These are phyloP conservation scores for Nicotiana paniculata DNA, from an alignment of 257 asterid genomes.

Conservation along the genomic window DNA sequence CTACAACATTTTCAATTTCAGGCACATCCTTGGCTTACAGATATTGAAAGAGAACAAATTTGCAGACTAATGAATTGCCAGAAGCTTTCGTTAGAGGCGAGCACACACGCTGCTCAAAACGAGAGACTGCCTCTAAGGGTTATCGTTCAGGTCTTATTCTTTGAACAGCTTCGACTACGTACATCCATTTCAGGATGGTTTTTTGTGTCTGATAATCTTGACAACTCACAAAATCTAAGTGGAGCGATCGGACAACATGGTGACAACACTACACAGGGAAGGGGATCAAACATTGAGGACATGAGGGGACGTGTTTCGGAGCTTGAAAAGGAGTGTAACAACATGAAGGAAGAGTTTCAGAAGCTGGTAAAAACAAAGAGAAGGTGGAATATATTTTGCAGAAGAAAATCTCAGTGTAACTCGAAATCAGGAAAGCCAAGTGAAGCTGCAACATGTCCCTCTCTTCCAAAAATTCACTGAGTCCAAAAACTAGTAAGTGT, in stretches of 20 bases:
- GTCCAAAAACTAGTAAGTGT: background rate
- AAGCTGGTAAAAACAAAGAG: conserved; percentile 54
- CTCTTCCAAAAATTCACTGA: background rate
- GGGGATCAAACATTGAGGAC: conserved; percentile 39
- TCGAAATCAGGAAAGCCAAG: conserved; percentile 17
- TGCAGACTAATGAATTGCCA: conserved; percentile 85
- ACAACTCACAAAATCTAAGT: conserved; percentile 43
- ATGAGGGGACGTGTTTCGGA: conserved; percentile 68
- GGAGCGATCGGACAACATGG: conserved; percentile 22
- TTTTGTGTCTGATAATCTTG: conserved; percentile 68
- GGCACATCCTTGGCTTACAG: conserved; percentile 94
- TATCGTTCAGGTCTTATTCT: conserved; percentile 77
- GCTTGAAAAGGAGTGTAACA: conserved; percentile 76
- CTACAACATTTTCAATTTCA: conserved; percentile 2
- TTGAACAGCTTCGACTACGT: conserved; percentile 76
- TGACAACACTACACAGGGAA: conserved; percentile 4
- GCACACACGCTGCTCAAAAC: conserved; percentile 89
- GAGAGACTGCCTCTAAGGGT: conserved; percentile 89
- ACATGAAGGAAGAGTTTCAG: conserved; percentile 63
- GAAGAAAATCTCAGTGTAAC: conserved; percentile 41
- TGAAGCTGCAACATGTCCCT: conserved; percentile 10
- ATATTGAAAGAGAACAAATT: conserved; percentile 60
- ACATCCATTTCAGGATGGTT: conserved; percentile 91
- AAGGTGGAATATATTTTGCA: conserved; percentile 72
- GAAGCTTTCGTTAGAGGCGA: conserved; percentile 85